Evolutionary conservation across 495 filamentous ascomycete genomes (phyloP).

Genomic region (Aspergillus carlsbadensis): DNA sequence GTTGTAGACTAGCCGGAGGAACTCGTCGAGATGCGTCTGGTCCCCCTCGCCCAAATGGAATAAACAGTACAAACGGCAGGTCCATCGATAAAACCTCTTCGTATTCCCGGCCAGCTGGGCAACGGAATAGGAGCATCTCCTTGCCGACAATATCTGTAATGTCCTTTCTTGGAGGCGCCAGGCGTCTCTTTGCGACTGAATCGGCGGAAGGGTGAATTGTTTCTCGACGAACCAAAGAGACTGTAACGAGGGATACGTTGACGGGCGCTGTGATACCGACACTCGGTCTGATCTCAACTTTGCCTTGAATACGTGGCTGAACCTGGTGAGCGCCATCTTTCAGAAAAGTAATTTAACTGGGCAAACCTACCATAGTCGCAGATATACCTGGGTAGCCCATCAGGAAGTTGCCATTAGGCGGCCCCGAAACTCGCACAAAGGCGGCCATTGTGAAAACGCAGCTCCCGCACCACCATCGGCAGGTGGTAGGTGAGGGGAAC

Average conservation of each 20-base stretch:
- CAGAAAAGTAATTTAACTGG: not conserved
- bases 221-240: slow-evolving; percentile 88
- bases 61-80: slow-evolving; percentile 93
- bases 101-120: slow-evolving; percentile 74
- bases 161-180: slow-evolving; percentile 90
- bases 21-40: slow-evolving; percentile 85
- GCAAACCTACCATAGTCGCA: slow-evolving; percentile 78
- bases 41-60: slow-evolving; percentile 87
- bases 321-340: not conserved
- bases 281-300: slow-evolving; percentile 91
- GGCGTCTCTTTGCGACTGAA: slow-evolving; percentile 85
- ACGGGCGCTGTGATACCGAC: slow-evolving; percentile 84
- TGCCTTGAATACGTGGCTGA: slow-evolving; percentile 93
- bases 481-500: slow-evolving; percentile 32
- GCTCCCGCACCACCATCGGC: slow-evolving; percentile 47
- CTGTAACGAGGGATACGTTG: slow-evolving; percentile 87
- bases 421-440: slow-evolving; percentile 95
- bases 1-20: slow-evolving; percentile 87
- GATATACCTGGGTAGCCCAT: slow-evolving; percentile 98
- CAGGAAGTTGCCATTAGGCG: slow-evolving; percentile 93
- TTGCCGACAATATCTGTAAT: slow-evolving; percentile 90
- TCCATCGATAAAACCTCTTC: slow-evolving; percentile 97
- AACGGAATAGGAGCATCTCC: slow-evolving; percentile 89
- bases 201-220: slow-evolving; percentile 96
- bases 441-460: slow-evolving; percentile 65